phyloP scores from a whole-genome alignment of 2,329 filamentous ascomycete genomes.

The Ophiostoma ulmi region DNA sequence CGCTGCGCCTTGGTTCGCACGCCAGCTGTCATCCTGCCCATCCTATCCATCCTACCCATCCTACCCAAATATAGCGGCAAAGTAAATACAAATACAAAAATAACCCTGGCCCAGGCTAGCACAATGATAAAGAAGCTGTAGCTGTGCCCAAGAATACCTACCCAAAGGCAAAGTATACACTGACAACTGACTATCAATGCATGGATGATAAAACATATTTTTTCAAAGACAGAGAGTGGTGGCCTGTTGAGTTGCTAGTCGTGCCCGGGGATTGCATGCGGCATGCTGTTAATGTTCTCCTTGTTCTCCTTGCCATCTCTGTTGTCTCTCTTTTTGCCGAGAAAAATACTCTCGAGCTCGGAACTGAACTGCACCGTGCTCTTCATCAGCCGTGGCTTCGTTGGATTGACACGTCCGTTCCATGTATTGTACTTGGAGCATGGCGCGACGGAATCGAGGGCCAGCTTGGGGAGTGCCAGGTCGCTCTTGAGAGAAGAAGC shows the following conservation, averaged over 20 bases:
- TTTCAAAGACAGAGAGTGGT: background rate
- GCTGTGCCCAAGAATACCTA: background rate
- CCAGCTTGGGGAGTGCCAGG: conserved; percentile 3
- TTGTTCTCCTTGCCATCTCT: conserved; percentile 1
- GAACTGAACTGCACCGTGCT: conserved; percentile 28
- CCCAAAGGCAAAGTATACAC: conserved; percentile 12
- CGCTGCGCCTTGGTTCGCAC: background rate
- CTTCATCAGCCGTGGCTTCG: conserved; percentile 24
- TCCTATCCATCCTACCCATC: background rate
- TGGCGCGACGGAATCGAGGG: conserved; percentile 9
- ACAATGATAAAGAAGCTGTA: background rate
- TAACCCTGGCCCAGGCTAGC: background rate
- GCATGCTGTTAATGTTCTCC: conserved; percentile 18
- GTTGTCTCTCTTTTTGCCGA: conserved; percentile 17
- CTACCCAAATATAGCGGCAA: conserved; percentile 21
- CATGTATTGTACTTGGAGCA: conserved; percentile 29
- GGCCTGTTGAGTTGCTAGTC: conserved; percentile 3
- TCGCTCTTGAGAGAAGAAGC: conserved; percentile 27
- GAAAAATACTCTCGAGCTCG: conserved; percentile 27
- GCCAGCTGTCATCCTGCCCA: background rate
- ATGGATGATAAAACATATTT: conserved; percentile 8
- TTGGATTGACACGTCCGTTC: conserved; percentile 26
- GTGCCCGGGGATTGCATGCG: background rate
- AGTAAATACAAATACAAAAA: conserved; percentile 13
- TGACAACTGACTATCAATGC: conserved; percentile 5